Evolutionary conservation across 2,329 filamentous ascomycete species (phyloP), one percentile per base, ranked within the genome.

Genomic region (Aureobasidium vineae): DNA sequence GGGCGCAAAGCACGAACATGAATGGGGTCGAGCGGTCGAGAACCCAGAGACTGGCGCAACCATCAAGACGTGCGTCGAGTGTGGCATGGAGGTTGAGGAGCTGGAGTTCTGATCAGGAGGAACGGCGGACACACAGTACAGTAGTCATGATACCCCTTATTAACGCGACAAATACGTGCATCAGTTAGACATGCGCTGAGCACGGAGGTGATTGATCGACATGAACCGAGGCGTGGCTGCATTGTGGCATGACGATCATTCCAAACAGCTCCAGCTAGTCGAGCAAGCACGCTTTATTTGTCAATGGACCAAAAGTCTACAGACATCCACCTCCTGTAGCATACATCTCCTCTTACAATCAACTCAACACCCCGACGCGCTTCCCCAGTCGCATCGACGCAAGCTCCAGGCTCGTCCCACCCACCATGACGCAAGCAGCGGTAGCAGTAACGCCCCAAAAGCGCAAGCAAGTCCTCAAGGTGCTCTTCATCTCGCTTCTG

Each of bases 401-500:
- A 40, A 40, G 36, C 21, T 19, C 15, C 36, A 38, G 5, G 1
- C 28, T 19, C 50, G 10, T 28, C 28, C 19, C 10, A 31, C 19
- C 21, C 6, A 38, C 13, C 45, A 66, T 66, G 65, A 19, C 65
- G 43, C 47, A 53, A 63, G 49, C 57, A 49, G 49, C 49, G 7
- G 38, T 50, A 21, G 41, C 31, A 31, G 68, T 72, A 19, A 52
- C 71, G 40, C 71, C 71, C n/a, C 69, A 67, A 19, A 66, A 52
- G 69, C 87, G 93, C 69, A 96, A 91, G 80, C 88, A 84, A 80
- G 92, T 97, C 70, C 83, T 98, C 69, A 88, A 85, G 73, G 92
- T 98, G 72, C 86, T 98, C 69, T 93, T 97, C 78, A 83, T 95
- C 69, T 97, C 94, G 64, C 83, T 98, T 47, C 84, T 98, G 19